Percentiles rank a stretch among this genome's conserved stretches.
These are phyloP conservation scores for Zalaria obscura DNA, from an alignment of 2,329 filamentous ascomycete genomes.

Conservation along the genomic window DNA sequence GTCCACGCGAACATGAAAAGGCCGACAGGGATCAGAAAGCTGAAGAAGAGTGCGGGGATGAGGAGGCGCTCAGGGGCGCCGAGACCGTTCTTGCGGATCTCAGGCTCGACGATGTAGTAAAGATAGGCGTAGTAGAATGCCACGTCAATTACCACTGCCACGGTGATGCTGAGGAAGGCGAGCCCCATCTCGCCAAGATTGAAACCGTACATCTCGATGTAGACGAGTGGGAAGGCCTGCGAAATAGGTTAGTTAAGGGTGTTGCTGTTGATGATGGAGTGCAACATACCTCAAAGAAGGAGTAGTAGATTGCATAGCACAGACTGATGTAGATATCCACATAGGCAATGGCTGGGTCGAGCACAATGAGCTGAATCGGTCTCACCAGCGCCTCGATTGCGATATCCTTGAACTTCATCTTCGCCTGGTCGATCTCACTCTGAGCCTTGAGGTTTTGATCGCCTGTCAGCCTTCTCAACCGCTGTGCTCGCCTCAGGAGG, in stretches of 20 bases:
- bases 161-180: constrained; percentile 45
- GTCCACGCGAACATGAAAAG: constrained; percentile 24
- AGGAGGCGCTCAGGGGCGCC: constrained; percentile 17
- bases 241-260: constrained; percentile 49
- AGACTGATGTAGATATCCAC: constrained; percentile 18
- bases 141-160: constrained; percentile 41
- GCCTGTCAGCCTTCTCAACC: constrained; percentile 45
- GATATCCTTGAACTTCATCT: constrained; percentile 31
- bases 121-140: constrained; percentile 12
- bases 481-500: constrained; percentile 41
- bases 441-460: constrained; percentile 41
- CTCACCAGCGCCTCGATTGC: constrained; percentile 42
- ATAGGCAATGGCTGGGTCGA: constrained; percentile 44
- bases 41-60: constrained; percentile 17
- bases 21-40: constrained; percentile 15
- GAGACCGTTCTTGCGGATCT: constrained; percentile 11
- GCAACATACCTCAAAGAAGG: constrained; percentile 26
- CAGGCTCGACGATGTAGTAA: constrained; percentile 11
- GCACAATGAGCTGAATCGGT: constrained; percentile 44
- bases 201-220: constrained; percentile 45
- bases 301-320: constrained; percentile 42
- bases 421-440: constrained; percentile 45
- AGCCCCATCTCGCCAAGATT: constrained; percentile 43
- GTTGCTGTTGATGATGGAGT: constrained; percentile 29
- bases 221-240: constrained; percentile 53